phyloP scores from a whole-genome alignment of 345 rosid species.

The Acer saccharum region DNA sequence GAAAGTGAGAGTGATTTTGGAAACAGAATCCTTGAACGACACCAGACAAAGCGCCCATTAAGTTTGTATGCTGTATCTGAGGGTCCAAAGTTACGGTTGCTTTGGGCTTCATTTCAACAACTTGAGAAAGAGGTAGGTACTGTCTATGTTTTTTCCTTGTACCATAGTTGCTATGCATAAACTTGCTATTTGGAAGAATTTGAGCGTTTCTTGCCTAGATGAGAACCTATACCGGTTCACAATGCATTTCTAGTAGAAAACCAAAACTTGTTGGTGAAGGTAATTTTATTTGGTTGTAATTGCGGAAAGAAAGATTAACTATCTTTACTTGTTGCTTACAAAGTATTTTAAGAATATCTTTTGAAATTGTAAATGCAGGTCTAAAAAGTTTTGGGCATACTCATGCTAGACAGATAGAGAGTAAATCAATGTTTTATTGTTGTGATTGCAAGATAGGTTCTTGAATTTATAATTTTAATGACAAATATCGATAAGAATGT shows the following conservation, averaged over 20 bases:
- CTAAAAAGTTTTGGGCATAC: neutral
- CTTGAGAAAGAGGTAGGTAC: slow-evolving; percentile 82
- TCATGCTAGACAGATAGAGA: neutral
- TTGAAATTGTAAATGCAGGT: neutral
- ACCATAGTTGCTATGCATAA: slow-evolving; percentile 7
- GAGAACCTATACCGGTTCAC: neutral
- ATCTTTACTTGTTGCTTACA: neutral
- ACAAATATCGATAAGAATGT: neutral
- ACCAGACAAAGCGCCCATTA: slow-evolving; percentile 45
- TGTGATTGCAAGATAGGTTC: neutral
- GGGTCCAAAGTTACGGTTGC: slow-evolving; percentile 67
- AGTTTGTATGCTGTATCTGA: slow-evolving; percentile 73
- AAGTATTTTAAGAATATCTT: neutral
- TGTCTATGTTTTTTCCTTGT: slow-evolving; percentile 32
- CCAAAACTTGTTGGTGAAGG: neutral
- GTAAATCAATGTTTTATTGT: neutral
- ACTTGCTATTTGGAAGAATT: slow-evolving; percentile 10
- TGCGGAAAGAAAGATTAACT: neutral
- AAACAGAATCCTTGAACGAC: slow-evolving; percentile 47
- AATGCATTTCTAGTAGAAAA: neutral
- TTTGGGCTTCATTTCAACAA: slow-evolving; percentile 68
- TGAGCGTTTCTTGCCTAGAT: slow-evolving; percentile 9
- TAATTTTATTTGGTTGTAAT: neutral
- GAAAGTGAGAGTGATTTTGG: slow-evolving; percentile 42
- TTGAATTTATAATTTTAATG: neutral